Percentiles rank a stretch among this genome's conserved stretches.
Evolutionary conservation across 352 stramenopile genomes (phyloP).

Genomic region (Globisporangium ultimum): DNA sequence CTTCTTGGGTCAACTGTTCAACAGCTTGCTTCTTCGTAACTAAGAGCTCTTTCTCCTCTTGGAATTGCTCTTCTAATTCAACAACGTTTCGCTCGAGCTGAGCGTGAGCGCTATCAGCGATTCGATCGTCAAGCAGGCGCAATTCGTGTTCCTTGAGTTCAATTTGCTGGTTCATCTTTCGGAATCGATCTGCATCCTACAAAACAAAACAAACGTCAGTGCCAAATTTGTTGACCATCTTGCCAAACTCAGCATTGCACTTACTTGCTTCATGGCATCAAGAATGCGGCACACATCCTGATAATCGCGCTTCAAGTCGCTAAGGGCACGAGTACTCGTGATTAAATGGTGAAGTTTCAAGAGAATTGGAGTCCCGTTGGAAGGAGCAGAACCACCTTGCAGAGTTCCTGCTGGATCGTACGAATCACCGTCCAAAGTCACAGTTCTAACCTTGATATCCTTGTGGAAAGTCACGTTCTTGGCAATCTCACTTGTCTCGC

Average conservation of each 20-base stretch:
- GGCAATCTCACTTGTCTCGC: constrained; percentile 91
- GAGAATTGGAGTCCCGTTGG: constrained; percentile 68
- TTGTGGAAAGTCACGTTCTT: constrained; percentile 86
- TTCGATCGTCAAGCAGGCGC: constrained; percentile 72
- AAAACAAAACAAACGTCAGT: constrained; percentile 4
- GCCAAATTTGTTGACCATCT: background rate
- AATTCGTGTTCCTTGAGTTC: constrained; percentile 85
- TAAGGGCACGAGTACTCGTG: constrained; percentile 59
- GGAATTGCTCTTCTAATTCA: constrained; percentile 70
- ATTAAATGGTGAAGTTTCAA: constrained; percentile 82
- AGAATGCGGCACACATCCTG: constrained; percentile 54
- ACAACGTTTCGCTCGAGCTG: constrained; percentile 74
- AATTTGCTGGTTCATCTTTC: constrained; percentile 69
- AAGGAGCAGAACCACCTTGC: constrained; percentile 85
- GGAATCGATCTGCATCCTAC: constrained; percentile 69
- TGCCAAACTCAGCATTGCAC: background rate
- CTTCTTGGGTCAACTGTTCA: constrained; percentile 70
- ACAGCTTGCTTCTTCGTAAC: constrained; percentile 65
- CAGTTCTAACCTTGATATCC: constrained; percentile 94
- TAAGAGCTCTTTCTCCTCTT: constrained; percentile 57
- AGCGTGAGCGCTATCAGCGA: constrained; percentile 72
- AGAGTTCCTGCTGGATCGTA: constrained; percentile 98
- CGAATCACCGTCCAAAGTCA: constrained; percentile 98
- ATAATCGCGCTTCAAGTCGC: constrained; percentile 66
- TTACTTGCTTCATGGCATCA: constrained; percentile 69